A percentile compares a stretch with the other conserved stretches of the same genome.
phyloP scores from a whole-genome alignment of 805 yeast species.

The Saturnispora hagleri region DNA sequence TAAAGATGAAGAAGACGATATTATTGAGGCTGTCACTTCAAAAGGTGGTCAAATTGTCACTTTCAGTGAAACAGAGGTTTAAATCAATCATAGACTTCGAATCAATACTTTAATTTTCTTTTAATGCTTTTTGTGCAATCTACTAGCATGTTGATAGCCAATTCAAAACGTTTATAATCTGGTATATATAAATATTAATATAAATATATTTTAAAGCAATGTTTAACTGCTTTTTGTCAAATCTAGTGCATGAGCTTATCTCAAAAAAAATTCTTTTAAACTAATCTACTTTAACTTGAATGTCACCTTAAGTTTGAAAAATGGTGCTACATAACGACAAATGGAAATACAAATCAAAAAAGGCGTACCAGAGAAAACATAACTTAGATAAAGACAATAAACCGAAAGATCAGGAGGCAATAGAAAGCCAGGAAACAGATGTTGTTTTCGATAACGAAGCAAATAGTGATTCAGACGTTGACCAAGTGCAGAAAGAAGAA shows the following conservation, averaged over 20 bases:
- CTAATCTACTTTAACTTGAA: not conserved
- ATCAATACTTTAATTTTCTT: not conserved
- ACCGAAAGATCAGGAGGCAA: not conserved
- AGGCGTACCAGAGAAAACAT: conserved; percentile 35
- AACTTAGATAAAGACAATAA: conserved; percentile 19
- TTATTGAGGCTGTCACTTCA: conserved; percentile 16
- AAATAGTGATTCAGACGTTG: conserved; percentile 9
- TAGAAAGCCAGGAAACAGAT: not conserved
- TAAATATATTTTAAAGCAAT: no score
- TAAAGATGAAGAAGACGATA: conserved; percentile 14
- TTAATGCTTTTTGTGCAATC: not conserved
- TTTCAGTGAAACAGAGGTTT: conserved; percentile 5
- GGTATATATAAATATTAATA: not conserved
- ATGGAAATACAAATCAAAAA: conserved; percentile 42
- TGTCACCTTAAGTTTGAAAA: no score
- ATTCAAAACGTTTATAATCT: not conserved
- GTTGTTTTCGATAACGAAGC: not conserved
- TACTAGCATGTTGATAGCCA: not conserved
- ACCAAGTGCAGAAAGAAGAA: conserved; percentile 4
- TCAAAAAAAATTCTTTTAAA: not conserved
- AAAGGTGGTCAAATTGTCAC: conserved; percentile 14
- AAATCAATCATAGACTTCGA: not conserved
- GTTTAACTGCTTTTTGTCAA: not conserved
- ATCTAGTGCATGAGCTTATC: not conserved
- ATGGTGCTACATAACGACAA: conserved; percentile 47